Percentiles rank a stretch among this genome's conserved stretches.
Evolutionary conservation across 345 rosid species (phyloP).

Genomic region (Litchi chinensis): DNA sequence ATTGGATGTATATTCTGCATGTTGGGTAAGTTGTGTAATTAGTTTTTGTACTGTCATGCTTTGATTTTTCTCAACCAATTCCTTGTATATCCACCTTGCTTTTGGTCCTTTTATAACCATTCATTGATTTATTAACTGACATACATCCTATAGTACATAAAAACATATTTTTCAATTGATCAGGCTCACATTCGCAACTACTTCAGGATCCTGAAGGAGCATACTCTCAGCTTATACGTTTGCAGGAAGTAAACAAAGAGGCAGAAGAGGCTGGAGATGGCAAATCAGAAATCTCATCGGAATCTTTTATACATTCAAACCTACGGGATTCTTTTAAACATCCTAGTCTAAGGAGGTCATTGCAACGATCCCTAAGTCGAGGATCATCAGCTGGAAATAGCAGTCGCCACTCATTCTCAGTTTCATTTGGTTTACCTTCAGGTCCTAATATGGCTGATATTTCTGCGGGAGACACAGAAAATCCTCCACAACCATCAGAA

Average conservation of each 20-base stretch:
- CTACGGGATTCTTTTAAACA: slow-evolving; percentile 40
- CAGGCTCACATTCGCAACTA: slow-evolving; percentile 74
- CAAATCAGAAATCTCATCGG: slow-evolving; percentile 33
- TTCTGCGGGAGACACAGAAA: slow-evolving; percentile 31
- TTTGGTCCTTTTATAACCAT: too few relatives aligned
- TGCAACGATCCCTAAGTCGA: slow-evolving; percentile 48
- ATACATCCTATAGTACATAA: background rate
- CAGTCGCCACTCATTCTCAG: slow-evolving; percentile 57
- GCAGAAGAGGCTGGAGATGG: slow-evolving; percentile 44
- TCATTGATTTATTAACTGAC: too few relatives aligned
- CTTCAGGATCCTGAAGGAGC: slow-evolving; percentile 77
- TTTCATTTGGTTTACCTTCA: slow-evolving; percentile 57
- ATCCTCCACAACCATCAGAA: slow-evolving; percentile 25
- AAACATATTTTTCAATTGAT: slow-evolving; percentile 9
- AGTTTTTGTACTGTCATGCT: too few relatives aligned
- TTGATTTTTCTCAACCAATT: too few relatives aligned
- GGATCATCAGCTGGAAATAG: slow-evolving; percentile 72
- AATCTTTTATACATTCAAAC: slow-evolving; percentile 43
- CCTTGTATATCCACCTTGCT: too few relatives aligned
- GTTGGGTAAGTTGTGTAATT: too few relatives aligned
- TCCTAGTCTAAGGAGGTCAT: slow-evolving; percentile 44
- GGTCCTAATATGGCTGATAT: slow-evolving; percentile 40
- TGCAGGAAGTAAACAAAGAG: slow-evolving; percentile 65
- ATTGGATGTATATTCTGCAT: too few relatives aligned
- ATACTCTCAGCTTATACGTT: slow-evolving; percentile 73